Percentiles rank a stretch among this genome's conserved stretches.
phyloP scores from a whole-genome alignment of 2,329 filamentous ascomycete species.

The Fusarium odoratissimum region DNA sequence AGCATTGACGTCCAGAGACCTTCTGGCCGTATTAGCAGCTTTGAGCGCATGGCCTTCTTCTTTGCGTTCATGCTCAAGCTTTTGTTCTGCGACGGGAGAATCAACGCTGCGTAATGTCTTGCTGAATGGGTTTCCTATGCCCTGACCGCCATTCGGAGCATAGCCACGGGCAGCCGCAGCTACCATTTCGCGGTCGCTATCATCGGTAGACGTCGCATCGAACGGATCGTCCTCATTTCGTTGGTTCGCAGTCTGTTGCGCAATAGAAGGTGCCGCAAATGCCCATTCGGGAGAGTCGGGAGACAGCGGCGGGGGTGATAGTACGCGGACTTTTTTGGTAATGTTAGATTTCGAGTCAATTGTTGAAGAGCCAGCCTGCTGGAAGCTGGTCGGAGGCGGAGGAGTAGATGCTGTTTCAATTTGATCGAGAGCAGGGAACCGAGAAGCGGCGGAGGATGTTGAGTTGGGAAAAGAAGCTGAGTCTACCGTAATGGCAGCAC shows the following conservation, averaged over 20 bases:
- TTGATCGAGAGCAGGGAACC: slow-evolving; percentile 46
- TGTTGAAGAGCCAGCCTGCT: slow-evolving; percentile 46
- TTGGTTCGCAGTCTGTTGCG: slow-evolving; percentile 44
- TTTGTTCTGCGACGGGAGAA: slow-evolving; percentile 47
- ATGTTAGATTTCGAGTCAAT: slow-evolving; percentile 61
- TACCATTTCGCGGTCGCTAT: slow-evolving; percentile 45
- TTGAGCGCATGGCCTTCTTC: slow-evolving; percentile 49
- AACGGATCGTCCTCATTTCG: slow-evolving; percentile 50
- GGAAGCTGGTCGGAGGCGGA: slow-evolving; percentile 44
- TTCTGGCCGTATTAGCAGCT: slow-evolving; percentile 51
- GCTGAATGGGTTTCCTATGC: slow-evolving; percentile 61
- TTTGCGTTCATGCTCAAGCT: slow-evolving; percentile 47
- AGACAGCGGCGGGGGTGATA: slow-evolving; percentile 72
- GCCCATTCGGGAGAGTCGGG: slow-evolving; percentile 61
- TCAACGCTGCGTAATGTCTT: slow-evolving; percentile 66
- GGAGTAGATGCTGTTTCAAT: slow-evolving; percentile 45
- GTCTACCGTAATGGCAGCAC: slow-evolving; percentile 43
- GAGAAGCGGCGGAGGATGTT: slow-evolving; percentile 24
- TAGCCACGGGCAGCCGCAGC: slow-evolving; percentile 41
- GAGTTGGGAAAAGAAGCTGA: slow-evolving; percentile 20
- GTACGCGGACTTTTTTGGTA: slow-evolving; percentile 74
- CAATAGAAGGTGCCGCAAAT: slow-evolving; percentile 46
- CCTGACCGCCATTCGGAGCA: slow-evolving; percentile 32
- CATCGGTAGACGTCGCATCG: slow-evolving; percentile 43
- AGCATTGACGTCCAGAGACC: slow-evolving; percentile 78